These are phyloP conservation scores for Phytopythium delawarense DNA, from an alignment of 352 stramenopile species.

Conservation along the genomic window DNA sequence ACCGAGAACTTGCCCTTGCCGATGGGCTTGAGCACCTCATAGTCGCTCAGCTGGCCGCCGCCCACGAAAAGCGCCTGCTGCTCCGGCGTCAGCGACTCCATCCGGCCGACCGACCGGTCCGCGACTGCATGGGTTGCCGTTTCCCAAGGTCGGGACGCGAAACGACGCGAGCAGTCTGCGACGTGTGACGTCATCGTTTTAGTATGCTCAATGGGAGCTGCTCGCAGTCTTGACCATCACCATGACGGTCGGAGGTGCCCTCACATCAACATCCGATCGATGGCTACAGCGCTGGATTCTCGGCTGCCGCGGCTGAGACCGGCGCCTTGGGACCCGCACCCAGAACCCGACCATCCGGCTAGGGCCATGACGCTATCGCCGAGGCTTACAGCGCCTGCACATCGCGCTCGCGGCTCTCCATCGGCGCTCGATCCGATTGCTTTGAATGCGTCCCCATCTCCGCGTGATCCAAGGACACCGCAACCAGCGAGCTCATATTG, in stretches of 20 bases:
- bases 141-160: not conserved
- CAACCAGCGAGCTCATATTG: not conserved
- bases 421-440: not conserved
- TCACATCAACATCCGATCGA: no score
- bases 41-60: slow-evolving; percentile 60
- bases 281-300: not conserved
- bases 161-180: not conserved
- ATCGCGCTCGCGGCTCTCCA: not conserved
- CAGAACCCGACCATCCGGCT: not conserved
- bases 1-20: slow-evolving; percentile 93
- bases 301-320: not conserved
- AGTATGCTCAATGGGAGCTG: not conserved
- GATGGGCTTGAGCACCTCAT: slow-evolving; percentile 85
- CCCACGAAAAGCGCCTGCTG: slow-evolving; percentile 62
- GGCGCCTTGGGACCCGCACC: not conserved
- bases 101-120: slow-evolving; percentile 10
- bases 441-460: not conserved
- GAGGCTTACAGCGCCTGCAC: not conserved
- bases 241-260: not conserved
- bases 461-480: not conserved
- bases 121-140: not conserved
- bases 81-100: slow-evolving; percentile 74
- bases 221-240: not conserved
- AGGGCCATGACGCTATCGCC: not conserved
- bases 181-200: not conserved